These are phyloP conservation scores for Ceratocystis huliohia DNA, from an alignment of 2,329 filamentous ascomycete genomes.

Conservation along the genomic window DNA sequence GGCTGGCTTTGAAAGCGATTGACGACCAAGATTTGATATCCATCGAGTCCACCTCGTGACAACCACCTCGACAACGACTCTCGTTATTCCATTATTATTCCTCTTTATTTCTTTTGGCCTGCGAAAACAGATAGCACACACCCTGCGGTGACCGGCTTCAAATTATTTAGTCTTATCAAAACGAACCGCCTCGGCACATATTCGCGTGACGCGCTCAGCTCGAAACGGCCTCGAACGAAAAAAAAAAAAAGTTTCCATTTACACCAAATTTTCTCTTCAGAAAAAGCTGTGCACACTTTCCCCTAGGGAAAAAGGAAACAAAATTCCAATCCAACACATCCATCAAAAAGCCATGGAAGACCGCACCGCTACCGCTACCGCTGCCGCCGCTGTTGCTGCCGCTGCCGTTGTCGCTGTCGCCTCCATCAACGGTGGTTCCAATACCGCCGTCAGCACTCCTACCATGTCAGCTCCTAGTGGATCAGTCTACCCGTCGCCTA, in stretches of 20 bases:
- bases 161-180: neutral
- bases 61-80: neutral
- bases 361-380: slow-evolving; percentile 5
- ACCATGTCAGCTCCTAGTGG: slow-evolving; percentile 17
- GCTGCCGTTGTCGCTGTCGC: slow-evolving; percentile 15
- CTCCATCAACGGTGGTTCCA: neutral
- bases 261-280: neutral
- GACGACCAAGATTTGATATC: neutral
- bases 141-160: neutral
- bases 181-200: neutral
- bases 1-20: neutral
- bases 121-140: neutral
- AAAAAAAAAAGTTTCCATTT: neutral
- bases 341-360: slow-evolving; percentile 16
- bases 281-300: neutral
- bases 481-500: slow-evolving; percentile 20
- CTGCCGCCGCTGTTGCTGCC: slow-evolving; percentile 9
- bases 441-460: slow-evolving; percentile 15
- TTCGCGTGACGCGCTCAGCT: slow-evolving; percentile 5
- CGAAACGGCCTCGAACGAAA: no score
- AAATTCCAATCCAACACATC: neutral
- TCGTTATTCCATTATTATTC: neutral
- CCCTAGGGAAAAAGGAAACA: neutral
- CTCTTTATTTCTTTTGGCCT: neutral
- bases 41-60: neutral